These are phyloP conservation scores for Fraxinus baroniana DNA, from an alignment of 305 asterid genomes.

Conservation along the genomic window DNA sequence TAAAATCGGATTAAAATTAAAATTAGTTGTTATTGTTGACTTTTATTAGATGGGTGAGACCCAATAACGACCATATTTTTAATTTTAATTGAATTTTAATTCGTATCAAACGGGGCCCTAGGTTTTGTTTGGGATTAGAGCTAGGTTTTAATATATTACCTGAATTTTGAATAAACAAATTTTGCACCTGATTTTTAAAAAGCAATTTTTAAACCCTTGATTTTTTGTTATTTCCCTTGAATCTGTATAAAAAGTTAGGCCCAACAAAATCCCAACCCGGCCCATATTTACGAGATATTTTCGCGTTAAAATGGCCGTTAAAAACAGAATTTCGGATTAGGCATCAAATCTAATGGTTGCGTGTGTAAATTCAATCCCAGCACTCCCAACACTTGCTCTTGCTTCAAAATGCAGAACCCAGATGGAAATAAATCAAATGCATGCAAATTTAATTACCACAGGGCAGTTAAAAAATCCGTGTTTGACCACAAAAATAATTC, in stretches of 20 bases:
- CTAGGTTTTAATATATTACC: no score
- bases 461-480: constrained; percentile 50
- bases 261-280: neutral
- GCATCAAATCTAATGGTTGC: constrained; percentile 40
- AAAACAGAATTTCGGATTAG: neutral
- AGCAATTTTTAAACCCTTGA: no score
- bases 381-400: constrained; percentile 34
- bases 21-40: no score
- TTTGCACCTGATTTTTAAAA: no score
- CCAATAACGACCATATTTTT: no score
- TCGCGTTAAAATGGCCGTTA: neutral
- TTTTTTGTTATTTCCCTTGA: neutral
- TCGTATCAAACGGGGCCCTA: no score
- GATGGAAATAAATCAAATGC: constrained; percentile 55
- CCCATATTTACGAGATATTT: neutral
- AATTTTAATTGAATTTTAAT: no score
- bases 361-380: constrained; percentile 41
- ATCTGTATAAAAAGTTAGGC: neutral
- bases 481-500: constrained; percentile 53
- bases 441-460: constrained; percentile 60
- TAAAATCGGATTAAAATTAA: no score
- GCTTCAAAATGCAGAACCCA: constrained; percentile 63
- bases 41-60: no score
- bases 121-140: no score
- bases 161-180: no score